Conservation (phyloP, 2,329 filamentous ascomycete genomes). For the Cladosporium sp. region DNA sequence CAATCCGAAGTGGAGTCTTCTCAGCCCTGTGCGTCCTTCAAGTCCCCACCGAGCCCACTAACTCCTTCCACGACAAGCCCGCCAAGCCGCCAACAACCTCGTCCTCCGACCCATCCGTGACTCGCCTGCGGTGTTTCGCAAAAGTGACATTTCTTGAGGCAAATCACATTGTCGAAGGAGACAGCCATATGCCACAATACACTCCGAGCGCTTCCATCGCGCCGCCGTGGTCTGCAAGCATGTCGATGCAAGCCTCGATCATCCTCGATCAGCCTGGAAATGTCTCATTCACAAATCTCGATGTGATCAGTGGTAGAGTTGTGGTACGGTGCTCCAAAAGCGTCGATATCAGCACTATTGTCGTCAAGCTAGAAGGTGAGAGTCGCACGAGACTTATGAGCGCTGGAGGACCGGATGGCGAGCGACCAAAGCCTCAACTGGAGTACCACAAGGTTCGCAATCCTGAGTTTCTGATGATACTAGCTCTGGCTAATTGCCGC, state of each 20-base stretch:
- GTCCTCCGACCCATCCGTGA: slow-evolving; percentile 10
- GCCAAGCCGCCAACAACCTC: slow-evolving; percentile 5
- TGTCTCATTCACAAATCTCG: slow-evolving; percentile 65
- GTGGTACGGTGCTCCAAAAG: slow-evolving; percentile 46
- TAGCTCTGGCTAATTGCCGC: slow-evolving; percentile 28
- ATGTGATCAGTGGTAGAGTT: slow-evolving; percentile 64
- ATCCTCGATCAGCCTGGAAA: slow-evolving; percentile 36
- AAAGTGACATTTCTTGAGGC: background rate
- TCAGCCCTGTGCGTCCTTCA: background rate
- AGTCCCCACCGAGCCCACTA: slow-evolving; percentile 4
- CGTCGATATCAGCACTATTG: slow-evolving; percentile 55
- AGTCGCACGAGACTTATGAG: slow-evolving; percentile 65
- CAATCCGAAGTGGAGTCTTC: background rate
- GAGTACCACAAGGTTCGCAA: slow-evolving; percentile 53
- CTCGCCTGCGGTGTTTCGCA: background rate
- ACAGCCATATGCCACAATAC: slow-evolving; percentile 8
- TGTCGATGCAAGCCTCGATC: slow-evolving; percentile 32
- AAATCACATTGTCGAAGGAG: background rate
- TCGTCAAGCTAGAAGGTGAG: slow-evolving; percentile 83
- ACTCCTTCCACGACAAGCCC: slow-evolving; percentile 6
- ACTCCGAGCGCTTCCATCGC: background rate
- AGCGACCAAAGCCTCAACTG: slow-evolving; percentile 48
- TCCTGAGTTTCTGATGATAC: background rate
- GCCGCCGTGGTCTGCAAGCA: slow-evolving; percentile 17
- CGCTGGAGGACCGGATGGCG: slow-evolving; percentile 39